Base-by-base conservation (phyloP, 768 basidiomycete genomes). In the Trametes gibbosa region DNA sequence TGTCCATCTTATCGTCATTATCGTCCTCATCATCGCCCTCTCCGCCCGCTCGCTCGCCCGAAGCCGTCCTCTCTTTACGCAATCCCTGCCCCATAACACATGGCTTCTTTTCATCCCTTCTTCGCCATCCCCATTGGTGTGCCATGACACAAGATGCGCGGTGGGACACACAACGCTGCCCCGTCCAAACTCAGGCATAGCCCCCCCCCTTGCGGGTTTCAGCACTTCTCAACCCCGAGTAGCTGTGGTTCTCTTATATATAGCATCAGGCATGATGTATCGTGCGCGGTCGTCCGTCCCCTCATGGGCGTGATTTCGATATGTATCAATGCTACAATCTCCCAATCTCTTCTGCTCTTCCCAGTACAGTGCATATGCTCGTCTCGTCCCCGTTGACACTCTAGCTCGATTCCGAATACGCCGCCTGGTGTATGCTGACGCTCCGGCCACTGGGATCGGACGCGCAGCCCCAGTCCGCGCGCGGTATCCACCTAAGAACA, bases 401-500 rank as follows among this genome's bases (percentile, higher is more conserved):
- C 37, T 61, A 66, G 53, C 62, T 61, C 24, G 53, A 32, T 21
- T 49, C 54, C 5, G 58, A 65, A 72, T 98, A 97, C 13, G 97
- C 96, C 49, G 92, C 86, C 66, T 88, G 92, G 81, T 99, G 97
- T 68, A 98, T 98, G 73, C 84, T 88, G 69, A 98, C 96, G 63
- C 92, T 94, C 50, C 97, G 81, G 29, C 97, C 97, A 63, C 92
- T 95, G 29, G 97, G 97, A 72, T 99, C 97, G 29, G 92, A 76
- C 2, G 91, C 80, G 69, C 96, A 97, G 56, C 96, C 96, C 96
- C 96, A 99, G 73, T 98, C 96, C 56, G 87, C 90, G 66, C 92
- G 87, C 48, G 95, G 95, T 72, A 95, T 89, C 95, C 93, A 95
- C 63, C 90, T 90, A 71, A 50, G 61, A 32, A 34, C n/a, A 13